Conservation (phyloP, 495 filamentous ascomycete genomes). For the Tuber magnatum region DNA sequence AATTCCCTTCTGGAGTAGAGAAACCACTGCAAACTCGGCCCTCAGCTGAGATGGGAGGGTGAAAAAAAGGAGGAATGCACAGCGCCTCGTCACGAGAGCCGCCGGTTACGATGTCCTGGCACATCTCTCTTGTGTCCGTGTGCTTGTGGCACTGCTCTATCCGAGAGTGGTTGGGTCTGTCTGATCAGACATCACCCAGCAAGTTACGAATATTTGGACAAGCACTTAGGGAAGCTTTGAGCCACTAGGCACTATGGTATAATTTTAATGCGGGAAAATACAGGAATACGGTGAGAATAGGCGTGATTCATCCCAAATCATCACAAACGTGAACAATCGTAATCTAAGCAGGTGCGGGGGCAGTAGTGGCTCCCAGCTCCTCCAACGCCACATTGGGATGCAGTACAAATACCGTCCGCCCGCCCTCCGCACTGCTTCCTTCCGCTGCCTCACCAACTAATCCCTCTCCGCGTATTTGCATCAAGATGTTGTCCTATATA, state of each 20-base stretch:
- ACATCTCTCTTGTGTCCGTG: too few relatives aligned
- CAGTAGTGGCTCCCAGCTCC: conserved; percentile 22
- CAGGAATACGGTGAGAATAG: not conserved
- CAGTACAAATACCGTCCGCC: conserved; percentile 71
- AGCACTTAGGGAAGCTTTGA: not conserved
- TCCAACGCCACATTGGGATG: conserved; percentile 81
- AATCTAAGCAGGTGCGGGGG: not conserved
- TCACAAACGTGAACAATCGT: not conserved
- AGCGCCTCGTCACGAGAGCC: too few relatives aligned
- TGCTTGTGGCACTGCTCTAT: not conserved
- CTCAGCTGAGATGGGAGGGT: too few relatives aligned
- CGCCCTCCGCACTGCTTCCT: conserved; percentile 42
- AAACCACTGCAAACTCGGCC: too few relatives aligned
- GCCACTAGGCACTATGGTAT: not conserved
- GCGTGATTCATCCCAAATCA: not conserved
- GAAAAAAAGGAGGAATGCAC: too few relatives aligned
- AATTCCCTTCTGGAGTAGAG: too few relatives aligned
- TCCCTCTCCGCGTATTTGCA: conserved; percentile 82
- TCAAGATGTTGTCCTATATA: conserved; percentile 75
- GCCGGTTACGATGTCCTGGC: too few relatives aligned
- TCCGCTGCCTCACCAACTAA: conserved; percentile 53
- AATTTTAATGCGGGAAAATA: not conserved
- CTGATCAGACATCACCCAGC: not conserved
- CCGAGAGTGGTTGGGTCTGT: not conserved
- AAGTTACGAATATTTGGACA: not conserved